Evolutionary conservation across 176 grass and related monocot species (phyloP), one percentile per base, ranked within the genome.

Genomic region (Ampelocalamus luodianensis): DNA sequence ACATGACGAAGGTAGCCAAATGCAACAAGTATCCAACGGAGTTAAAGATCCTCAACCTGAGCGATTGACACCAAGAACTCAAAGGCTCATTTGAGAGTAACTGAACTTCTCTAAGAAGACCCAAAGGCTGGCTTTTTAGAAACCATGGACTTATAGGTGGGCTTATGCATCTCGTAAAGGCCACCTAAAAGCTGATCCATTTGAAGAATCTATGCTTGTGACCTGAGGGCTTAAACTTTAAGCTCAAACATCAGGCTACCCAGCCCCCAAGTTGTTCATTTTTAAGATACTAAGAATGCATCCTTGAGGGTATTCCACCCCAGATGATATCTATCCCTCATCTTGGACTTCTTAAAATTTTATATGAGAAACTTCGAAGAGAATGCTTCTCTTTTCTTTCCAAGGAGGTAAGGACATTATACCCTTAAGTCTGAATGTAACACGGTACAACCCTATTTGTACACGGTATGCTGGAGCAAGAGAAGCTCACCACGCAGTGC

Each of bases 401-500:
- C 38, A 69, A 69, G 38, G 37, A 69, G 9, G 23, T 18, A 69
- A 69, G 38, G 37, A 69, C 10, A 43, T 10, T 44, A 70, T 6
- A 70, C 4, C 39, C 68, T 70, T 46, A 27, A 46, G n/a, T 71
- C 68, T 26, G 12, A 26, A 15, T 26, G 5, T 71, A 44, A 24
- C 67, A 58, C 20, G 26, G 56, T 63, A 26, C 61, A 80, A 23
- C 36, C 45, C 27, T 32, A 50, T 50, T n/a, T n/a, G n/a, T n/a
- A n/a, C n/a, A n/a, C 10, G 69, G 23, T 32, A 74, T 67, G 37
- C 12, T 48, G 76, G 65, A 46, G 10, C 78, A 83, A 74, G 1
- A 70, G n/a, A 68, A 82, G 48, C 84, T 89, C 70, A 95, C 93
- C 93, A 76, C 0, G 78, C 82, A 90, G 72, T 81, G 50, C 27